A percentile compares a stretch with the other conserved stretches of the same genome.
Evolutionary conservation across 2,329 filamentous ascomycete species (phyloP).

Genomic region (Exophiala phaeomuriformis): DNA sequence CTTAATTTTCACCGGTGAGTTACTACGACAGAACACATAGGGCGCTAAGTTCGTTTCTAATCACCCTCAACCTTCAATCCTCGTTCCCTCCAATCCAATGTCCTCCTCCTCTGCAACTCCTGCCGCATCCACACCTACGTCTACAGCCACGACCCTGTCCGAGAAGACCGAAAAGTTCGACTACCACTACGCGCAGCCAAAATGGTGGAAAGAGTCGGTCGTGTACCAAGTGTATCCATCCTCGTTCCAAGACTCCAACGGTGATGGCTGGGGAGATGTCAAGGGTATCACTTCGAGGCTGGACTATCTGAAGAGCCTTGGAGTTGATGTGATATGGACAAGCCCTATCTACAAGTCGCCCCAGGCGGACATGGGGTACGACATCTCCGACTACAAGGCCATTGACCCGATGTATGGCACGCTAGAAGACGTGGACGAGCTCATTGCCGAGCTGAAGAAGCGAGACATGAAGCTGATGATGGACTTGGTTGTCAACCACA

Average conservation of each 20-base stretch:
- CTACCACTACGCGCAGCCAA: slow-evolving; percentile 10
- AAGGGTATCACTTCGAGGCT: slow-evolving; percentile 58
- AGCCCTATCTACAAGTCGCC: slow-evolving; percentile 47
- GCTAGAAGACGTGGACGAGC: slow-evolving; percentile 40
- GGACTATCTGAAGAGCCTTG: slow-evolving; percentile 56
- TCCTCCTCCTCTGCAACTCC: not conserved
- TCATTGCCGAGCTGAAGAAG: slow-evolving; percentile 39
- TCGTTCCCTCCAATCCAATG: not conserved
- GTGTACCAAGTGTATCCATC: slow-evolving; percentile 56
- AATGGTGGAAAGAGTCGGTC: slow-evolving; percentile 53
- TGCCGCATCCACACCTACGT: not conserved
- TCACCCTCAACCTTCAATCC: too few species aligned
- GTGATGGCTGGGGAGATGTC: slow-evolving; percentile 57
- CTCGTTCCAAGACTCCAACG: slow-evolving; percentile 45
- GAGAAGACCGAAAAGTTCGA: not conserved
- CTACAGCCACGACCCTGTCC: not conserved
- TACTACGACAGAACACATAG: too few species aligned
- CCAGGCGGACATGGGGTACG: slow-evolving; percentile 48
- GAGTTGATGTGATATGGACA: slow-evolving; percentile 55
- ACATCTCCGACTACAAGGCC: slow-evolving; percentile 38
- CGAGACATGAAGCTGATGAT: slow-evolving; percentile 45
- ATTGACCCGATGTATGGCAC: slow-evolving; percentile 44
- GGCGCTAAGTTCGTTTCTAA: too few species aligned
- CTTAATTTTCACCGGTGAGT: too few species aligned
- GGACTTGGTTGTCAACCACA: slow-evolving; percentile 43